Evolutionary conservation across 495 filamentous ascomycete species (phyloP).

Genomic region (Poronia punctata): DNA sequence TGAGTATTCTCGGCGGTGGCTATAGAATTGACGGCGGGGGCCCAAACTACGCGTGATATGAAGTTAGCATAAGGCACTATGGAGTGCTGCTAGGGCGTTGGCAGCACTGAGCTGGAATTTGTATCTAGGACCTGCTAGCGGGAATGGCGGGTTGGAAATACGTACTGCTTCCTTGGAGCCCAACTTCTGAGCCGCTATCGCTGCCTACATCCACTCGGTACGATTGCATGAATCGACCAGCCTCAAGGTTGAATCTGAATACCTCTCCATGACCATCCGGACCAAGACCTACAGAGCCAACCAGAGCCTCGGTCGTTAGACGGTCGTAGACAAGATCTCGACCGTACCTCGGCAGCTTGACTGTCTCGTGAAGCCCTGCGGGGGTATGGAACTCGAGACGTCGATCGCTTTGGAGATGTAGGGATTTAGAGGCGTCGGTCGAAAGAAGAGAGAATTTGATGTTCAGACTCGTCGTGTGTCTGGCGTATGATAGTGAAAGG

Average conservation of each 20-base stretch:
- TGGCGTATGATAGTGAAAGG: constrained; percentile 82
- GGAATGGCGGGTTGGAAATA: neutral
- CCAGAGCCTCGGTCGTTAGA: constrained; percentile 75
- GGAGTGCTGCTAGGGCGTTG: neutral
- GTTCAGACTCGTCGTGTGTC: constrained; percentile 91
- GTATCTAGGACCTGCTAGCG: neutral
- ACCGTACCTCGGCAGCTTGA: constrained; percentile 85
- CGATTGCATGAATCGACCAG: constrained; percentile 81
- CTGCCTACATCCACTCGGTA: constrained; percentile 76
- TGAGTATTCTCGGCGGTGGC: constrained; percentile 87
- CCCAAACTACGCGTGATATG: constrained; percentile 44
- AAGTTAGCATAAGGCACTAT: neutral
- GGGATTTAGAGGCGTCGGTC: constrained; percentile 86
- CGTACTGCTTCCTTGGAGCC: constrained; percentile 67
- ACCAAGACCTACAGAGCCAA: constrained; percentile 84
- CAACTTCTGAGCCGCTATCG: constrained; percentile 61
- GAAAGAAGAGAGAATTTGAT: constrained; percentile 90
- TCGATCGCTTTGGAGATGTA: constrained; percentile 89
- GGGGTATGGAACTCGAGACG: constrained; percentile 92
- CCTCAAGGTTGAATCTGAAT: constrained; percentile 83
- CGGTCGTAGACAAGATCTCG: constrained; percentile 81
- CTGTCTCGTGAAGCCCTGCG: constrained; percentile 77
- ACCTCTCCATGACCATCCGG: constrained; percentile 78
- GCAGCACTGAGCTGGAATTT: neutral
- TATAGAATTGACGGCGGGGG: constrained; percentile 80